Percentiles rank a stretch among this genome's conserved stretches.
Evolutionary conservation across 768 basidiomycete genomes (phyloP).

Genomic region (Tulasnella sp.): DNA sequence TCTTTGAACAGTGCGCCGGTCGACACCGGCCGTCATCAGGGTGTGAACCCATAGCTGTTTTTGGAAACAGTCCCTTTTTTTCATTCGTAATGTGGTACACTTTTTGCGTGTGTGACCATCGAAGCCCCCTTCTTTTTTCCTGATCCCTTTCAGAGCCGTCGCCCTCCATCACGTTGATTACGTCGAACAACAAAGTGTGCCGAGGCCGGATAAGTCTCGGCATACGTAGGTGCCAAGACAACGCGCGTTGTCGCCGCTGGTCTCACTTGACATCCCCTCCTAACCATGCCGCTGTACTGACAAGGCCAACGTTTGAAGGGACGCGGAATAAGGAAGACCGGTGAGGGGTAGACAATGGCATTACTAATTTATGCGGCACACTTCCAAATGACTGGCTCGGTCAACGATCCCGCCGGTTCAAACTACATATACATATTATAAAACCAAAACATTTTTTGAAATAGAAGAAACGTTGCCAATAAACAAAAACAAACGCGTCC

Average conservation of each 20-base stretch:
- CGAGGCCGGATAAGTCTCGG: background rate
- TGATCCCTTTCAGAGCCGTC: background rate
- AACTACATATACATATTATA: background rate
- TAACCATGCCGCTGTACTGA: background rate
- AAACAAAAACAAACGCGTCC: background rate
- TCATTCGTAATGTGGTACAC: background rate
- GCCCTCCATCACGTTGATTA: background rate
- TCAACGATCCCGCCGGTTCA: background rate
- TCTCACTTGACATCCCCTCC: background rate
- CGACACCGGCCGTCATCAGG: background rate
- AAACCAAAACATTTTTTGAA: background rate
- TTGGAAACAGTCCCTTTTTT: background rate
- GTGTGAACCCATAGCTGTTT: background rate
- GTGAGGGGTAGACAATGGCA: background rate
- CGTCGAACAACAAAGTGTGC: background rate
- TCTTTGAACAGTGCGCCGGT: background rate
- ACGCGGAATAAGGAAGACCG: background rate
- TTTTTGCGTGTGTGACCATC: slow-evolving; percentile 1
- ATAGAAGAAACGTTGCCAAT: background rate
- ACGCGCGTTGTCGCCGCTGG: background rate
- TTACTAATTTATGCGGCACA: background rate
- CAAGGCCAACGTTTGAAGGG: background rate
- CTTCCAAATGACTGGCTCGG: background rate
- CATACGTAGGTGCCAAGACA: background rate
- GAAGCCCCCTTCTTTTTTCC: background rate